Percentiles rank a stretch among this genome's conserved stretches.
These are phyloP conservation scores for Tolypocladium endophyticum DNA, from an alignment of 2,329 filamentous ascomycete species.

Conservation along the genomic window DNA sequence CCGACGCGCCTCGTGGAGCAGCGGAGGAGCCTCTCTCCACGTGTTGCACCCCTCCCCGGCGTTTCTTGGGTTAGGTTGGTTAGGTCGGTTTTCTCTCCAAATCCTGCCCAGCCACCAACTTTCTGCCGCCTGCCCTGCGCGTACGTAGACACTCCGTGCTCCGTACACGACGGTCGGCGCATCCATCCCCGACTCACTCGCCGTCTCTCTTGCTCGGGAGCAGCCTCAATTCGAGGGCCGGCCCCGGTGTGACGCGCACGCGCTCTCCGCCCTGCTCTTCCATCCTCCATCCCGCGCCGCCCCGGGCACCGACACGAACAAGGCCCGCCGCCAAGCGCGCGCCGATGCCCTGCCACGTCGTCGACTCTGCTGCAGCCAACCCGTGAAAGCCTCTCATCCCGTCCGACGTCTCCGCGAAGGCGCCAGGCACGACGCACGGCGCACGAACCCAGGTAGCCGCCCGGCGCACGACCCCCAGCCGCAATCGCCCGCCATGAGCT, in stretches of 20 bases:
- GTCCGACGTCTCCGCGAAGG: not conserved
- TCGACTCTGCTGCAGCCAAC: not conserved
- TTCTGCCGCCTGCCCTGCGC: not conserved
- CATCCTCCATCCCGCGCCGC: not conserved
- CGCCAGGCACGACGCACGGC: not conserved
- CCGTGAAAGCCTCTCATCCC: not conserved
- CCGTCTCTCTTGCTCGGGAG: not conserved
- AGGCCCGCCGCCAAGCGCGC: not conserved
- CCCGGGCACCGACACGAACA: not conserved
- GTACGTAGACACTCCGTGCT: not conserved
- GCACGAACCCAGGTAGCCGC: not conserved
- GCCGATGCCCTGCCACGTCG: not conserved
- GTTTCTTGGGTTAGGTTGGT: not conserved
- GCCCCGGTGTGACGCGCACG: not conserved
- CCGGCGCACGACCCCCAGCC: not conserved
- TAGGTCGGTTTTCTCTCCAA: not conserved
- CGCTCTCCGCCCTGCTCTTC: not conserved
- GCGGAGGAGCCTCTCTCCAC: not conserved
- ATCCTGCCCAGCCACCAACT: not conserved
- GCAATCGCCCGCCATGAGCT: conserved; percentile 10
- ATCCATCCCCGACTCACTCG: not conserved
- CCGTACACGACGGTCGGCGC: not conserved
- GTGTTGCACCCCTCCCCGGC: not conserved
- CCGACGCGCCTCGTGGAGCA: not conserved
- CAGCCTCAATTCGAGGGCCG: not conserved